Conservation (phyloP, 164 flowering plant species). For the Nymphaea colorata region DNA sequence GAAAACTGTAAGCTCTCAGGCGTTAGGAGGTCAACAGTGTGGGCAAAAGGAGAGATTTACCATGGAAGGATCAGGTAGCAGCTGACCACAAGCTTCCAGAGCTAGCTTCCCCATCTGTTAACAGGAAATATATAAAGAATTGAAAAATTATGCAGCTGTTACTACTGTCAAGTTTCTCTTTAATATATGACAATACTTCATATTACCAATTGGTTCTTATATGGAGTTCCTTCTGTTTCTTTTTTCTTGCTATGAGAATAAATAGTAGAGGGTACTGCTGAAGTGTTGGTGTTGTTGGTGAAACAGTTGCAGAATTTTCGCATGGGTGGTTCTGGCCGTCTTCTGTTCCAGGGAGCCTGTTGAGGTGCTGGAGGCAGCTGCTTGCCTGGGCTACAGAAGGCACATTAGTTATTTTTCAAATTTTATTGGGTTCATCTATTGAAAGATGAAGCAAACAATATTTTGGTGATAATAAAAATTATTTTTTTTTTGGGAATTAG, state of each 20-base stretch:
- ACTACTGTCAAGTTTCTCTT: background rate
- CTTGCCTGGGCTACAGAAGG: conserved; percentile 64
- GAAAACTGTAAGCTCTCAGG: too few species aligned
- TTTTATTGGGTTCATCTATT: too few species aligned
- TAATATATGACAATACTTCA: background rate
- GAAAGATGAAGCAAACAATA: too few species aligned
- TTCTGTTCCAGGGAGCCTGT: conserved; percentile 54
- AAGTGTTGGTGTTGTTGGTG: conserved; percentile 32
- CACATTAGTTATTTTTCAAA: too few species aligned
- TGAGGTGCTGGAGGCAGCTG: conserved; percentile 65
- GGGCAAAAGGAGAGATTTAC: too few species aligned
- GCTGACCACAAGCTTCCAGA: too few species aligned
- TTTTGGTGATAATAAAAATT: too few species aligned
- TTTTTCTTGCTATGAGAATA: too few species aligned
- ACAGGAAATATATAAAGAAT: conserved; percentile 21
- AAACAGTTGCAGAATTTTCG: conserved; percentile 11
- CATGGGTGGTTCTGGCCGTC: conserved; percentile 7
- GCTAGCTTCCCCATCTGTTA: conserved; percentile 7
- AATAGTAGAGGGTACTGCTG: conserved; percentile 51
- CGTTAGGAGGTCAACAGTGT: too few species aligned
- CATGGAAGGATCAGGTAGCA: too few species aligned
- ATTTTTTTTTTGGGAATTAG: too few species aligned
- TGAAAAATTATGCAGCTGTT: background rate
- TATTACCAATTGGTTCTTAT: background rate
- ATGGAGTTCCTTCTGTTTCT: background rate